These are phyloP conservation scores for Candida nitratophila DNA, from an alignment of 805 yeast genomes.

Conservation along the genomic window DNA sequence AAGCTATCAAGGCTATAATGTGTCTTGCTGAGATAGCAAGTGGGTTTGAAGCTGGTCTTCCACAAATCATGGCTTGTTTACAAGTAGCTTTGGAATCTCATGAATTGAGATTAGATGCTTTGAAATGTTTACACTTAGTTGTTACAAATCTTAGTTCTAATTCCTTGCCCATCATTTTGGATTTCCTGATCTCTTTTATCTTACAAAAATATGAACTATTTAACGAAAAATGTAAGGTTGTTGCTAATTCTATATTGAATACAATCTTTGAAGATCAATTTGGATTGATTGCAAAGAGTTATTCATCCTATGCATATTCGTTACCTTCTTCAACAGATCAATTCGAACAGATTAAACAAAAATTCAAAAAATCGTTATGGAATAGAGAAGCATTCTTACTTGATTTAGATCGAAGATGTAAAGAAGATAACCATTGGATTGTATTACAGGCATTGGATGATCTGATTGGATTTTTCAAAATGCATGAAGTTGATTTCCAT, in stretches of 20 bases:
- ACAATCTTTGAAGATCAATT: slow-evolving; percentile 27
- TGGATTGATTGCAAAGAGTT: slow-evolving; percentile 28
- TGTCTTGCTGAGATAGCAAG: slow-evolving; percentile 48
- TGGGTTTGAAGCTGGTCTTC: slow-evolving; percentile 47
- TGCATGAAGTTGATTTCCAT: slow-evolving; percentile 44
- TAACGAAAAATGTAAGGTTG: slow-evolving; percentile 36
- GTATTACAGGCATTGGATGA: slow-evolving; percentile 68
- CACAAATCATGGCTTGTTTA: slow-evolving; percentile 80
- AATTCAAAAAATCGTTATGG: slow-evolving; percentile 8
- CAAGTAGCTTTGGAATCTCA: slow-evolving; percentile 68
- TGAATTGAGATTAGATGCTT: slow-evolving; percentile 51
- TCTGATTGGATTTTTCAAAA: slow-evolving; percentile 43
- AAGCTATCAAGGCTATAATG: slow-evolving; percentile 67
- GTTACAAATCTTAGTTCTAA: slow-evolving; percentile 48
- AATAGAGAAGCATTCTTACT: slow-evolving; percentile 26
- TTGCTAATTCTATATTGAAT: slow-evolving; percentile 47
- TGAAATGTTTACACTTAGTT: slow-evolving; percentile 63
- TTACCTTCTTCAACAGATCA: slow-evolving; percentile 35
- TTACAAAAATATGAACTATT: slow-evolving; percentile 60
- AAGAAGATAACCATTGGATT: slow-evolving; percentile 61
- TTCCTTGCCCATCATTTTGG: slow-evolving; percentile 60
- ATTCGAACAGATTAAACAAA: slow-evolving; percentile 18
- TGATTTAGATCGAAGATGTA: slow-evolving; percentile 49
- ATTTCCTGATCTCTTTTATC: slow-evolving; percentile 65
- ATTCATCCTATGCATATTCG: slow-evolving; percentile 47